A percentile compares a stretch with the other conserved stretches of the same genome.
Conservation (phyloP, 1,284 basidiomycete species). For the Ganoderma lucidum region DNA sequence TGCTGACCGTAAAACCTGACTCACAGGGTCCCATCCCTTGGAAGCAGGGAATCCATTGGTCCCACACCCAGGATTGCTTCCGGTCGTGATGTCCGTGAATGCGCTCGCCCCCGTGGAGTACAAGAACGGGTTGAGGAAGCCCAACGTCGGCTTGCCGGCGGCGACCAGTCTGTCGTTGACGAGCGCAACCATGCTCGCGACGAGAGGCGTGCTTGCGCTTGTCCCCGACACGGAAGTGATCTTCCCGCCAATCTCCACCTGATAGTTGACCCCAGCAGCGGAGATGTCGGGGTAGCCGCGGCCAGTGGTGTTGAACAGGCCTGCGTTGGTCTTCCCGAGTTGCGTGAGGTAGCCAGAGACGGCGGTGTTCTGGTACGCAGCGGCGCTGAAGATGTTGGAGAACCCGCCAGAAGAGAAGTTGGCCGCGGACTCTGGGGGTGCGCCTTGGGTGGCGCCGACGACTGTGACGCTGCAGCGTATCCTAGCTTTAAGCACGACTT, state of each 20-base stretch:
- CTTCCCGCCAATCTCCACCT: constrained; percentile 60
- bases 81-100: constrained; percentile 67
- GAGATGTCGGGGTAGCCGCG: constrained; percentile 40
- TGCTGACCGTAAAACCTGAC: constrained; percentile 26
- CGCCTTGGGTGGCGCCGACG: constrained; percentile 62
- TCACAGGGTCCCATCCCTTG: constrained; percentile 67
- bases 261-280: constrained; percentile 48
- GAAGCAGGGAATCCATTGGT: constrained; percentile 56
- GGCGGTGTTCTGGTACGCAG: constrained; percentile 47
- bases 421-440: constrained; percentile 44
- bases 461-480: constrained; percentile 52
- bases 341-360: constrained; percentile 42
- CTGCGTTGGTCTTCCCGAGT: constrained; percentile 50
- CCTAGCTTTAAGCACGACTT: neutral
- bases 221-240: constrained; percentile 61
- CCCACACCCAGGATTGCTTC: constrained; percentile 47
- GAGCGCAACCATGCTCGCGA: constrained; percentile 63
- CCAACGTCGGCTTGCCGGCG: constrained; percentile 56
- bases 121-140: constrained; percentile 69
- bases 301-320: constrained; percentile 36
- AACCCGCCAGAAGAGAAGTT: constrained; percentile 65
- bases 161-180: constrained; percentile 67
- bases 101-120: constrained; percentile 55
- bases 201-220: constrained; percentile 66
- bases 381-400: constrained; percentile 53